Base-by-base conservation (phyloP, 2,329 filamentous ascomycete genomes). In the Beauveria australis region DNA sequence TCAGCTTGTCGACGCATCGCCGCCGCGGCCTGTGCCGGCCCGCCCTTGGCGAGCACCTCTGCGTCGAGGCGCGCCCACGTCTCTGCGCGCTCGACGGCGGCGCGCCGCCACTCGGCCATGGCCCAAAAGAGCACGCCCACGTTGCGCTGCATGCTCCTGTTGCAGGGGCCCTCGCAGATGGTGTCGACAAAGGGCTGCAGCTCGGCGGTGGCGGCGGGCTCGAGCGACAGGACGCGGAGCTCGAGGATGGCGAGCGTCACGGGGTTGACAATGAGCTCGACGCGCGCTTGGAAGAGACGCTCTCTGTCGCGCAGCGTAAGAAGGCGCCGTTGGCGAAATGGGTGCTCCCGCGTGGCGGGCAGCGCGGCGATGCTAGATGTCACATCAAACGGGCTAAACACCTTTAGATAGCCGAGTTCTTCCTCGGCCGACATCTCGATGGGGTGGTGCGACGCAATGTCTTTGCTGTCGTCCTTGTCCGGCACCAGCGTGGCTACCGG, bases 361-460 rank as follows among this genome's bases (percentile, higher is more conserved):
- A 83, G 66, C 0, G 81, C 71, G 0, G 76, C 73, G 16, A 85
- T 75, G 0, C 74, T 78, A 0, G 85, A 87, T 0, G 78, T 78
- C 61, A 89, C 85, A 0, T 76, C 77, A 16, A 94, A 79, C 0
- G 88, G 84, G 0, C 84, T 89, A 66, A 94, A 91, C 9, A 88
- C 78, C 51, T 88, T 82, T 0, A 92, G 78, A 64, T 88, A 91
- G 0, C 87, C 84, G 2, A 89, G 73, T 54, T 88, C 83, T 62
- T 92, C 83, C 0, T 80, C 76, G 1, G 88, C 78, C 1, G 82
- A 79, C 74, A 92, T 78, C 1, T 78, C 78, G 1, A 85, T 68
- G 0, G 88, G 90, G 56, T 83, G 81, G 67, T 92, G 89, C 1
- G 87, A 89, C 55, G 71, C 73, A 63, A 76, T 70, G 8, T 80